A percentile compares a stretch with the other conserved stretches of the same genome.
These are phyloP conservation scores for Zoysia japonica DNA, from an alignment of 176 grass and related monocot species.

Conservation along the genomic window DNA sequence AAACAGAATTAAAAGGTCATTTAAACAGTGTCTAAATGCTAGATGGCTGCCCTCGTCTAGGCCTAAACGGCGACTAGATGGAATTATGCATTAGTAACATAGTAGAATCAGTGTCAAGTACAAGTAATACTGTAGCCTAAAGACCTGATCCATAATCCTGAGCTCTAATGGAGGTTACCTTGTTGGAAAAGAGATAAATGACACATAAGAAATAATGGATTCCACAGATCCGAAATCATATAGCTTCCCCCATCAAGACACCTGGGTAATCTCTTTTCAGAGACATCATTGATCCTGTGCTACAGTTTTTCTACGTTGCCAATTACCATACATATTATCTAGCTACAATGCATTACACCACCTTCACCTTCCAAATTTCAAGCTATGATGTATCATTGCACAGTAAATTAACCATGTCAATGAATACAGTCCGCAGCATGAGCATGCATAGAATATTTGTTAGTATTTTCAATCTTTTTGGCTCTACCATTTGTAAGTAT, in stretches of 20 bases:
- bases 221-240: neutral
- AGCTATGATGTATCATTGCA: neutral
- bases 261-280: neutral
- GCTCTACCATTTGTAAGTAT: too few species aligned
- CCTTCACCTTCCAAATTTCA: neutral
- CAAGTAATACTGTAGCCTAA: neutral
- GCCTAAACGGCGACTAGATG: too few species aligned
- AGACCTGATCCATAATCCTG: neutral
- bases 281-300: neutral
- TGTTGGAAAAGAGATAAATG: neutral
- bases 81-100: neutral
- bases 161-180: neutral
- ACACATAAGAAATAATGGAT: neutral
- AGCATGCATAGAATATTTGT: too few species aligned
- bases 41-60: too few species aligned
- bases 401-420: neutral
- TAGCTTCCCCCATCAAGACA: neutral
- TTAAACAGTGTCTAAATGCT: too few species aligned
- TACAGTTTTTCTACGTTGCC: neutral
- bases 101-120: neutral
- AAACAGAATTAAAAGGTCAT: too few species aligned
- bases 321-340: neutral
- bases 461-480: too few species aligned
- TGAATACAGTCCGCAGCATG: neutral
- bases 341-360: neutral